Evolutionary conservation across 140 eudicot species (phyloP), one percentile per base, ranked within the genome.

Genomic region (Stevia rebaudiana): DNA sequence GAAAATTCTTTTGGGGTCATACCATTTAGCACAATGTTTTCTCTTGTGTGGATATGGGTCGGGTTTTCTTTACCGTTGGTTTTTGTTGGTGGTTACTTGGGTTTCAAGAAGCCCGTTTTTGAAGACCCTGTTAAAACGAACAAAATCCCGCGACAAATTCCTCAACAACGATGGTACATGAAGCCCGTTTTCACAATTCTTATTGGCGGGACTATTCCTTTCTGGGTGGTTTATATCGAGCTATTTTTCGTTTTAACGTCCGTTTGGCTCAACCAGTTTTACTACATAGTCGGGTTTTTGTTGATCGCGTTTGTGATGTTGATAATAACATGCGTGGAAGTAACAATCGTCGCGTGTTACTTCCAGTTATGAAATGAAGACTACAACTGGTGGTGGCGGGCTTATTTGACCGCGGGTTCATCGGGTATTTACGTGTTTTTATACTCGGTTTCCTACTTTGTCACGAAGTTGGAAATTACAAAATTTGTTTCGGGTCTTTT

Each of bases 301-400:
- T 78, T 83, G 76, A 83, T 86, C n/a, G 87, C 81, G 10, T 86
- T 86, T 17, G 83, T 86, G 60, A 86, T 83, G 42, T 60, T 86
- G 65, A 30, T 83, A 11, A 69, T 86, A 67, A 86, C 95, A 4
- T 86, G 90, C 61, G 90, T 87, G 4, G 95, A 86, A 74, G 80
- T 80, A 4, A 73, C 90, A 19, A 79, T 86, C 31, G 83, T 86
- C 16, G 78, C 83, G 46, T 83, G 95, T 76, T 86, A 86, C 71
- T 86, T 86, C 73, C 95, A 86, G 70, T 47, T 86, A 72, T 81
- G 95, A 62, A 83, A 87, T 56, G 95, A 86, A 63, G 95, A 86
- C 44, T 86, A 86, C 67, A 64, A 86, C 9, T 86, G 95, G 95
- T 86, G 95, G 95, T 86, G 95, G 95, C 74, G 90, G 67, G 80